phyloP scores from a whole-genome alignment of 2,329 filamentous ascomycete species.

The Pyricularia sp. region DNA sequence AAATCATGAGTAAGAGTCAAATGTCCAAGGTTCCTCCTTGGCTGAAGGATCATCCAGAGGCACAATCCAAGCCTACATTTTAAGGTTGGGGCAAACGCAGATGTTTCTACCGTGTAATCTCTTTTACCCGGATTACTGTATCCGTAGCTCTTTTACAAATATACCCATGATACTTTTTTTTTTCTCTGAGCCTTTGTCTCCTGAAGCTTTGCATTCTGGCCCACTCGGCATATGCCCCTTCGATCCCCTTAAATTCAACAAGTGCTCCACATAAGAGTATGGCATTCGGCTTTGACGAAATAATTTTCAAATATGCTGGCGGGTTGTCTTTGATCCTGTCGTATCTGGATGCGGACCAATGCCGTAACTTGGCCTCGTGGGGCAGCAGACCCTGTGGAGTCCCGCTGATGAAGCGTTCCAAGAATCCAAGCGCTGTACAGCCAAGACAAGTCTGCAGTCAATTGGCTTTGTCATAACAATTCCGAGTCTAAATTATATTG shows the following conservation, averaged over 20 bases:
- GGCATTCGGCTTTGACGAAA: background rate
- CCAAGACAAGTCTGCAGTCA: background rate
- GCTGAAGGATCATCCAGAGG: slow-evolving; percentile 73
- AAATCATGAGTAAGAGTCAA: slow-evolving; percentile 85
- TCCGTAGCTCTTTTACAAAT: background rate
- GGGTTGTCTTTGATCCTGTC: background rate
- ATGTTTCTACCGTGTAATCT: background rate
- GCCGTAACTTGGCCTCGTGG: background rate
- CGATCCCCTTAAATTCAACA: background rate
- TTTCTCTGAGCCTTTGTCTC: background rate
- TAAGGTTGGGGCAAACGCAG: background rate
- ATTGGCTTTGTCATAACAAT: background rate
- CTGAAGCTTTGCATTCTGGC: background rate
- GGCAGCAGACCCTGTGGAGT: background rate
- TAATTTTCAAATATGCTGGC: background rate
- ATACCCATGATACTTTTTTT: background rate
- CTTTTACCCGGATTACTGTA: background rate
- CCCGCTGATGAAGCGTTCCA: background rate
- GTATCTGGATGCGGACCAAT: background rate
- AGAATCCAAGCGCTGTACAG: background rate
- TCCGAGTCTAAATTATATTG: background rate
- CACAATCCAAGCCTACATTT: slow-evolving; percentile 62
- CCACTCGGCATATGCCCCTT: background rate
- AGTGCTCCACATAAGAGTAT: background rate
- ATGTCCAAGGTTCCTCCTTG: slow-evolving; percentile 89